phyloP scores from a whole-genome alignment of 2,329 filamentous ascomycete species.

The Trichoderma breve region DNA sequence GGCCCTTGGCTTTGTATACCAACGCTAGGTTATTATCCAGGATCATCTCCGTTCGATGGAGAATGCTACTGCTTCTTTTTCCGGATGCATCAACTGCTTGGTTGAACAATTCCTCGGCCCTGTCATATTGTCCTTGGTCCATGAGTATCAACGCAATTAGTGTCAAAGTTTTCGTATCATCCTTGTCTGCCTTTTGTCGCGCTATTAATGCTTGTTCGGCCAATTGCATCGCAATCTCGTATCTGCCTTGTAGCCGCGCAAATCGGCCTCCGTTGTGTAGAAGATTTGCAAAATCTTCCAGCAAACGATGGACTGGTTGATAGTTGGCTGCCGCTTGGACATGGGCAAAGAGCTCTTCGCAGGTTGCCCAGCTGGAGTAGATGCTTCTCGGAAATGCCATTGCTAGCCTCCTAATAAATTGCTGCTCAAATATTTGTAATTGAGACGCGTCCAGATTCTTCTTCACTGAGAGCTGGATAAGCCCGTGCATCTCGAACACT shows the following conservation, averaged over 20 bases:
- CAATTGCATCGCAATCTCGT: conserved; percentile 9
- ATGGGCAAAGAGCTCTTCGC: background rate
- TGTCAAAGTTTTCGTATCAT: background rate
- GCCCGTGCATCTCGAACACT: conserved; percentile 21
- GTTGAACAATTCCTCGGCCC: background rate
- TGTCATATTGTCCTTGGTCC: conserved; percentile 1
- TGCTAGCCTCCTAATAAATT: background rate
- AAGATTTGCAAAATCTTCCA: conserved; percentile 4
- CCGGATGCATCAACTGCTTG: background rate
- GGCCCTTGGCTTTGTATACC: conserved; percentile 2
- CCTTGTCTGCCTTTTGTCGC: background rate
- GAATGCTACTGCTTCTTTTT: background rate
- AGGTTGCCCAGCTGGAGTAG: background rate
- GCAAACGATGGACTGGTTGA: background rate
- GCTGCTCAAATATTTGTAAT: background rate
- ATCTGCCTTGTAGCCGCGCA: conserved; percentile 6
- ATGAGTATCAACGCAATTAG: background rate
- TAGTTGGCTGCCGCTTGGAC: background rate
- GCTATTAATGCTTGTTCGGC: background rate
- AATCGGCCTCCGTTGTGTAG: background rate
- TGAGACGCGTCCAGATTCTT: background rate
- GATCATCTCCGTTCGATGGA: background rate
- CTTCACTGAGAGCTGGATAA: conserved; percentile 18
- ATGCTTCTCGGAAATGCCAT: conserved; percentile 23
- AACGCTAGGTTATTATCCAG: conserved; percentile 21